Evolutionary conservation across 345 rosid genomes (phyloP).

Genomic region (Theobroma cacao): DNA sequence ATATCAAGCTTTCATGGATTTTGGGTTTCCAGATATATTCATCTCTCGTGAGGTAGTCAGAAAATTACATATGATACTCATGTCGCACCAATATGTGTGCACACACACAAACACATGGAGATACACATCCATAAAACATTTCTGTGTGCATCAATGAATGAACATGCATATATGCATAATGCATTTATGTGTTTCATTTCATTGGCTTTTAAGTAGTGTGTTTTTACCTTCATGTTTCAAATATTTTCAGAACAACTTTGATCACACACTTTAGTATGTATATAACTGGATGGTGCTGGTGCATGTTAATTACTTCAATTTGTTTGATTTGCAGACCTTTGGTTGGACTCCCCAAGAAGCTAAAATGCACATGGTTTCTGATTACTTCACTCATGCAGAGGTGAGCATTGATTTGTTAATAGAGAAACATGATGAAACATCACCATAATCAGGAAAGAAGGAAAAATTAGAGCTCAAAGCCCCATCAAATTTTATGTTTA

Average conservation of each 20-base stretch:
- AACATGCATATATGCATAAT: background rate
- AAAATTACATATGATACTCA: background rate
- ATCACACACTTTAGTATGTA: background rate
- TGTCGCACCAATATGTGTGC: background rate
- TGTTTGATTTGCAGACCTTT: constrained; percentile 57
- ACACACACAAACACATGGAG: background rate
- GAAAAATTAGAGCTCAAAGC: background rate
- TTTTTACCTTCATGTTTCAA: background rate
- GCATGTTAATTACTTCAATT: constrained; percentile 15
- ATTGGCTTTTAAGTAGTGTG: background rate
- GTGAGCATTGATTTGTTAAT: constrained; percentile 36
- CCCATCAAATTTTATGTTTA: background rate
- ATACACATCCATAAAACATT: background rate
- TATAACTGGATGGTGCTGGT: background rate
- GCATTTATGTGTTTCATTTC: constrained; percentile 6
- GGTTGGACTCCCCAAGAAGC: constrained; percentile 96
- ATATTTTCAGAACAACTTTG: background rate
- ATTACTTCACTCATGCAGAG: constrained; percentile 86
- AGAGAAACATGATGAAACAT: background rate
- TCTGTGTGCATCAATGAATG: constrained; percentile 14
- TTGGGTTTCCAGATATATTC: constrained; percentile 81
- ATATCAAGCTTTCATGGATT: constrained; percentile 73
- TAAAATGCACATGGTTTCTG: constrained; percentile 85
- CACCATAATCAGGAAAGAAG: background rate
- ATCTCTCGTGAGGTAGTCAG: constrained; percentile 90